Evolutionary conservation across 192 early-diverging fungal species (phyloP).

Genomic region (Backusella westeae): DNA sequence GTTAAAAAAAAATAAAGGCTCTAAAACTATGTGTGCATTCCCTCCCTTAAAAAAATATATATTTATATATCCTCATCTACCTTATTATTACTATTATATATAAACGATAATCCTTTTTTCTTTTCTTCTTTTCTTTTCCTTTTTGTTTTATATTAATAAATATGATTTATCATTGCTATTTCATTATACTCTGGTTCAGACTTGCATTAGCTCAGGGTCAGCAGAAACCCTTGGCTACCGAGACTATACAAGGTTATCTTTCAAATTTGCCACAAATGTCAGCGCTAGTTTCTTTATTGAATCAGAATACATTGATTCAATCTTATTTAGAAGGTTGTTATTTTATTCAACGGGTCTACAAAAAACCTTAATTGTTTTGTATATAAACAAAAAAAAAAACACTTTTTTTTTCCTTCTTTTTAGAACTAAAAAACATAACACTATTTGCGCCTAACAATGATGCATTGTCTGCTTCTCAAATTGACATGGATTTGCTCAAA

Average conservation of each 20-base stretch:
- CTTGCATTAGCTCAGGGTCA: neutral
- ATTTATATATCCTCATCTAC: neutral
- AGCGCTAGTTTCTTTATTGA: neutral
- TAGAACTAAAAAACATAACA: neutral
- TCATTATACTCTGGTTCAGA: neutral
- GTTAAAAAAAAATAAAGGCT: neutral
- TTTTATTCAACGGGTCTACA: neutral
- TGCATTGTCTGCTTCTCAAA: neutral
- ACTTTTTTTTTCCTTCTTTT: neutral
- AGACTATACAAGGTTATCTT: neutral
- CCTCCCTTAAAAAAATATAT: neutral
- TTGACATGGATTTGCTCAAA: neutral
- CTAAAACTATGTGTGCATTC: neutral
- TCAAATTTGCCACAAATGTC: conserved; percentile 1
- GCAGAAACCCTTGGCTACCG: neutral
- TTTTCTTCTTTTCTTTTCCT: neutral
- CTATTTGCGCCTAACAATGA: neutral
- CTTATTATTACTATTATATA: neutral
- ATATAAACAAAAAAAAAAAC: neutral
- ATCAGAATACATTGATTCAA: neutral
- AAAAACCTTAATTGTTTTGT: neutral
- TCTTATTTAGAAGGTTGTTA: neutral
- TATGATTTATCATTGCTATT: neutral
- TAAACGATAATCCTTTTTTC: neutral
- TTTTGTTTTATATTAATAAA: neutral